Evolutionary conservation across 257 asterid species (phyloP).

Genomic region (Rhazya stricta): DNA sequence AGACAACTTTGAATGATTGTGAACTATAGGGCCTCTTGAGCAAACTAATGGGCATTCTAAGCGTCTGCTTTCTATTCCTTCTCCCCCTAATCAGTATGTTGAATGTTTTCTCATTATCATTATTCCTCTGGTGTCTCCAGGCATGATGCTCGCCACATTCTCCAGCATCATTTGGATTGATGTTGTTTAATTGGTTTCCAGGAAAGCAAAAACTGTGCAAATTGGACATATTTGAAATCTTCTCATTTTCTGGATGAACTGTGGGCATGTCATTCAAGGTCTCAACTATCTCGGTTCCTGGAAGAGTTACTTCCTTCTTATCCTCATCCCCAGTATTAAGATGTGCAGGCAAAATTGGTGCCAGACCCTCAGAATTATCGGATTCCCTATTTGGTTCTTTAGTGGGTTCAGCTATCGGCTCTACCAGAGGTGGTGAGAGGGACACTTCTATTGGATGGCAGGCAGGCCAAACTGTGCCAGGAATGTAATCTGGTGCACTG

Average conservation of each 20-base stretch:
- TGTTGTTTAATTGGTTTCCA: conserved; percentile 30
- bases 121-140: conserved; percentile 37
- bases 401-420: conserved; percentile 43
- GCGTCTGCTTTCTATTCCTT: conserved; percentile 76
- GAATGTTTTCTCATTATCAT: conserved; percentile 62
- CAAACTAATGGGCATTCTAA: conserved; percentile 92
- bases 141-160: conserved; percentile 29
- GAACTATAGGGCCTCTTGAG: conserved; percentile 81
- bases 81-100: conserved; percentile 78
- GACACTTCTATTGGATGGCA: conserved; percentile 66
- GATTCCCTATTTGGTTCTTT: conserved; percentile 39
- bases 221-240: conserved; percentile 33
- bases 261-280: conserved; percentile 32
- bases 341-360: conserved; percentile 51
- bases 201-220: conserved; percentile 34
- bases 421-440: conserved; percentile 58
- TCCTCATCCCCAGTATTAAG: conserved; percentile 51
- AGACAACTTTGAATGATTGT: conserved; percentile 78
- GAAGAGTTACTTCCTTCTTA: conserved; percentile 52
- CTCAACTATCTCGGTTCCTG: conserved; percentile 54
- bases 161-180: conserved; percentile 37
- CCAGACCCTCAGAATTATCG: conserved; percentile 46
- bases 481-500: conserved; percentile 55
- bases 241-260: conserved; percentile 35
- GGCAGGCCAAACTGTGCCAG: conserved; percentile 67